Base-by-base conservation (phyloP, 179 eudicot species). In the Beta lomatogona region DNA sequence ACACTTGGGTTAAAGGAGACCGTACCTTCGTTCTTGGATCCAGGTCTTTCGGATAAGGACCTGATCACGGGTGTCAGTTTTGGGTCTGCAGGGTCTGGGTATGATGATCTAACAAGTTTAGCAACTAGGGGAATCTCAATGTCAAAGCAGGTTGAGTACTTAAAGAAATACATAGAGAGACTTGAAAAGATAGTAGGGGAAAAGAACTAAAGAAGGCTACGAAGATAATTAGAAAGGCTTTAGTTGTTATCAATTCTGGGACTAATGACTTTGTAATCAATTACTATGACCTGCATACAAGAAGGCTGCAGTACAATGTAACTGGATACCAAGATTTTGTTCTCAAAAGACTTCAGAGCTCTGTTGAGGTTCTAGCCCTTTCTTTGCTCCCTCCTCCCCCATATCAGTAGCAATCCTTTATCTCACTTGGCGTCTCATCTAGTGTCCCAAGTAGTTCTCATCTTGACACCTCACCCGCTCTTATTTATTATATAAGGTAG, bases 1-100 rank as follows among this genome's bases (percentile, higher is more conserved):
- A 76, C 86, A 21, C 45, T 92, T 0, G 88, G 86, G 60, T 82
- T 92, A 53, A 92, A 92, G 74, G 87, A 91, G 21, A 36, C 71
- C 0, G 81, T 92, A 61, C 94, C 92, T 11, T 88, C 93, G 0
- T 91, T 76, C 65, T 76, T 90, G 74, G 84, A 88, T 21, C 94
- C 89, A 0, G 55, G 68, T 50, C 71, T 91, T 21, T 45, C 87
- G 0, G 77, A 84, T 12, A 46, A 83, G 19, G 91, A 90, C 0
- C 69, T 91, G 55, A 41, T 68, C 0, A 90, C 92, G 0, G 97
- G 93, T 3, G 93, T 88, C 36, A 79, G 89, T 70, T 91, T 92
- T 45, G 93, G 91, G 28, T 91, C 94, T 31, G 91, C 89, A 3
- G 93, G 92, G 25, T 80, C 93, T 1, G 97, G 97, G 16, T 87